Base-by-base conservation (phyloP, 2,329 filamentous ascomycete species). In the Penicillium sp. region DNA sequence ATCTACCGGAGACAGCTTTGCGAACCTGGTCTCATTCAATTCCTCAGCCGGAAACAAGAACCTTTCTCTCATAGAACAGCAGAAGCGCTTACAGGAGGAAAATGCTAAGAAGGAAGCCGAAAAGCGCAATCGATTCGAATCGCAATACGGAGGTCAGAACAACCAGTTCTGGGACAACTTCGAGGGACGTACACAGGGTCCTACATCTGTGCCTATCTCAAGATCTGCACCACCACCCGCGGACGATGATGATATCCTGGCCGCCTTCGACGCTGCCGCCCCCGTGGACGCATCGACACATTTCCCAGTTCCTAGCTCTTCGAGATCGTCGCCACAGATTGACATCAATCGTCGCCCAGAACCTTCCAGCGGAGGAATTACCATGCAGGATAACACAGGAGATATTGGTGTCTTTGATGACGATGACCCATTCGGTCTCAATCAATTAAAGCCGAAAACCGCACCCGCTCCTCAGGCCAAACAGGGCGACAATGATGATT, bases 381-480 rank as follows among this genome's bases (percentile, higher is more conserved):
- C 53, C 13, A 57, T 60, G 53, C 59, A 51, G 23, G 58, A 62
- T n/a, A 64, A 61, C 14, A 55, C 61, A 29, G 43, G 55, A 16
- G 47, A 68, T 67, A 13, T 62, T 55, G 29, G 63, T 70, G 47
- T 65, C 66, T 36, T 71, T 85, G 87, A 93, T 42, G 82, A 86
- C 63, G 91, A 96, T 67, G 91, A 96, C 67, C 90, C 91, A 2
- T 97, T 97, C 70, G 93, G 90, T 0, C 76, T 97, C 34, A 86
- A 80, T 55, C 78, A 87, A 60, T 70, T 91, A 65, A 82, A 83
- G 59, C 74, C 67, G n/a, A 75, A 73, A 47, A 71, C 80, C 2
- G 78, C 81, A 47, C 78, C 83, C 0, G 52, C 62, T 8, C 61
- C 66, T 77, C 77, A 19, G 76, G 76, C 61, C 76, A 76, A 26